Percentiles rank a stretch among this genome's conserved stretches.
These are phyloP conservation scores for Kwoniella shivajii DNA, from an alignment of 1,284 basidiomycete species.

Conservation along the genomic window DNA sequence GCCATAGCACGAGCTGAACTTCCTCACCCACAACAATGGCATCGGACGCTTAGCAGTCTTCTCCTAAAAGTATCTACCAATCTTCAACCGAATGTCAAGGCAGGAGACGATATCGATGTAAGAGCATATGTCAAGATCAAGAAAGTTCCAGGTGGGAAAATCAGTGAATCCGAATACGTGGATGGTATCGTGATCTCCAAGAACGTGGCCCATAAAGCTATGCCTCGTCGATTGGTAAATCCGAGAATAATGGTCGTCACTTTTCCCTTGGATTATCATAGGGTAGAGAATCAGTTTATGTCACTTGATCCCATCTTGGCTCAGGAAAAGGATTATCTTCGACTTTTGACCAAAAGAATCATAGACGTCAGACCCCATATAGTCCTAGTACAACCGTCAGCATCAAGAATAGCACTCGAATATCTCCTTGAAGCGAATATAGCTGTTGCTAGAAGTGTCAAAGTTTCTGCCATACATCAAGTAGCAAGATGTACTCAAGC, in stretches of 20 bases:
- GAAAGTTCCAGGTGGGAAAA: constrained; percentile 91
- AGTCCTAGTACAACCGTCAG: constrained; percentile 87
- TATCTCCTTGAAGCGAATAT: constrained; percentile 85
- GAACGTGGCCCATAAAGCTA: constrained; percentile 90
- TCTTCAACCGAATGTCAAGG: constrained; percentile 53
- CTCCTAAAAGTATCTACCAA: constrained; percentile 50
- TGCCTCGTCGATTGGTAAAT: constrained; percentile 57
- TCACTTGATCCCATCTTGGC: constrained; percentile 88
- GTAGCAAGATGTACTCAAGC: constrained; percentile 93
- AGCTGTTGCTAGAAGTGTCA: constrained; percentile 87
- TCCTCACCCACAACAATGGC: constrained; percentile 79
- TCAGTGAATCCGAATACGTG: constrained; percentile 92
- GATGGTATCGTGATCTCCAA: constrained; percentile 97
- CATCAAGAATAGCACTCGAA: constrained; percentile 88
- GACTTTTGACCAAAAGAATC: constrained; percentile 84
- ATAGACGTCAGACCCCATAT: constrained; percentile 88
- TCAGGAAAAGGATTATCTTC: constrained; percentile 93
- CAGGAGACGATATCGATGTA: constrained; percentile 85
- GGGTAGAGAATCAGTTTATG: constrained; percentile 91
- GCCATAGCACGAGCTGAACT: constrained; percentile 65
- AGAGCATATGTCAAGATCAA: constrained; percentile 97
- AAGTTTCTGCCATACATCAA: constrained; percentile 81
- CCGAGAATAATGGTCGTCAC: constrained; percentile 95
- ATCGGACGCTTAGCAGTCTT: constrained; percentile 74
- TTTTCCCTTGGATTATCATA: constrained; percentile 93